phyloP scores from a whole-genome alignment of 176 grass and related monocot species.

The Chloris gayana region DNA sequence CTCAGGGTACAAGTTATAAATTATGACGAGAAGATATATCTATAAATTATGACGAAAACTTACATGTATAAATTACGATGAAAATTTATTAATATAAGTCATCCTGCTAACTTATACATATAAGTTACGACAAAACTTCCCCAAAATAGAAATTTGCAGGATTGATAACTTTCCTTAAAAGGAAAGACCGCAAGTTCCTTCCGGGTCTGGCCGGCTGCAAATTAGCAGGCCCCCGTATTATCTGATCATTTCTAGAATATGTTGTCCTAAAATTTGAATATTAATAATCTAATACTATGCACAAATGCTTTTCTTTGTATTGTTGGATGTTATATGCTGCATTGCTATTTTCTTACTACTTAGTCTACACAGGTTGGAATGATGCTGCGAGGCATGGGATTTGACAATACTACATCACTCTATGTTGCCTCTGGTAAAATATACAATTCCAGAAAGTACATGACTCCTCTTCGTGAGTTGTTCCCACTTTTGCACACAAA shows the following conservation, averaged over 20 bases:
- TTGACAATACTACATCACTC: constrained; percentile 71
- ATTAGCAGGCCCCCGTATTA: too few species aligned
- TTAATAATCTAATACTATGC: not conserved
- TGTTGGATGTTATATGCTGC: not conserved
- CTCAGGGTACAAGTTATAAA: too few species aligned
- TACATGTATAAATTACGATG: too few species aligned
- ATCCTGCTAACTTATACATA: too few species aligned
- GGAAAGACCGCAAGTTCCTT: too few species aligned
- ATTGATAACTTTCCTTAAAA: too few species aligned
- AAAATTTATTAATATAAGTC: too few species aligned
- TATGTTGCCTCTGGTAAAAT: constrained; percentile 92
- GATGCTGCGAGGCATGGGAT: constrained; percentile 98
- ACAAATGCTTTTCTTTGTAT: constrained; percentile 15
- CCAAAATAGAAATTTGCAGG: too few species aligned
- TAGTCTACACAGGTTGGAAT: constrained; percentile 75
- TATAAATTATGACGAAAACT: too few species aligned
- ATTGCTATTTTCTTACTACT: constrained; percentile 22
- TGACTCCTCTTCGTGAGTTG: constrained; percentile 71
- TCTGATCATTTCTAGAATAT: constrained; percentile 17
- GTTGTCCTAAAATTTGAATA: not conserved
- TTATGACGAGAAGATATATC: too few species aligned
- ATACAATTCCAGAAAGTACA: constrained; percentile 72
- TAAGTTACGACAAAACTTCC: too few species aligned
- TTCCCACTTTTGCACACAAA: constrained; percentile 90
- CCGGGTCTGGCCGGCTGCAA: too few species aligned